A percentile compares a stretch with the other conserved stretches of the same genome.
These are phyloP conservation scores for Kodamaea lidongshanica DNA, from an alignment of 805 yeast genomes.

Conservation along the genomic window DNA sequence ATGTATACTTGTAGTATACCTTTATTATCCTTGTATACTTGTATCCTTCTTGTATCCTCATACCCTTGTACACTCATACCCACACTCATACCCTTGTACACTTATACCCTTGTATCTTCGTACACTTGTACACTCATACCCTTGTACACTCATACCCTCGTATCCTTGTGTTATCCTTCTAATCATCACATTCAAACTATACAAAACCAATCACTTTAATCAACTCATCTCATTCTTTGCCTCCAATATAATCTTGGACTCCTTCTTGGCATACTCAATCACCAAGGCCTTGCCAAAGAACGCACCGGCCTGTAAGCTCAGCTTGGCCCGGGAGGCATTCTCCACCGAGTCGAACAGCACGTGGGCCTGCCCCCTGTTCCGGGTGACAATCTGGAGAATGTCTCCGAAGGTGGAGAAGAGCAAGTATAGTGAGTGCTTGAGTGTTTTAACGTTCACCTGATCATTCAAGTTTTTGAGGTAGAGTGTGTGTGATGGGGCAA, in stretches of 20 bases:
- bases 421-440: constrained; percentile 51
- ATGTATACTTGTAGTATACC: too few species aligned
- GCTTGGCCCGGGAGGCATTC: constrained; percentile 48
- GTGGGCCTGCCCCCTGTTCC: constrained; percentile 64
- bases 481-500: constrained; percentile 45
- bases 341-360: constrained; percentile 43
- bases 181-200: too few species aligned
- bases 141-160: too few species aligned
- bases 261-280: constrained; percentile 33
- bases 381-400: constrained; percentile 46
- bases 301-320: constrained; percentile 38
- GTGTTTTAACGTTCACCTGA: constrained; percentile 37
- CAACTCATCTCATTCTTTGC: background rate
- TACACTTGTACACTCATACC: too few species aligned
- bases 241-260: constrained; percentile 19
- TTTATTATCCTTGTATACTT: too few species aligned
- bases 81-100: too few species aligned
- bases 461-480: constrained; percentile 58
- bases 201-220: too few species aligned
- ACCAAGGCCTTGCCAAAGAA: constrained; percentile 50
- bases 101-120: too few species aligned
- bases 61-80: too few species aligned
- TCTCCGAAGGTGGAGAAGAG: constrained; percentile 63
- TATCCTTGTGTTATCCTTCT: too few species aligned
- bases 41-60: too few species aligned